phyloP scores from a whole-genome alignment of 371 early-diverging fungal species.

The Apophysomyces sp. region DNA sequence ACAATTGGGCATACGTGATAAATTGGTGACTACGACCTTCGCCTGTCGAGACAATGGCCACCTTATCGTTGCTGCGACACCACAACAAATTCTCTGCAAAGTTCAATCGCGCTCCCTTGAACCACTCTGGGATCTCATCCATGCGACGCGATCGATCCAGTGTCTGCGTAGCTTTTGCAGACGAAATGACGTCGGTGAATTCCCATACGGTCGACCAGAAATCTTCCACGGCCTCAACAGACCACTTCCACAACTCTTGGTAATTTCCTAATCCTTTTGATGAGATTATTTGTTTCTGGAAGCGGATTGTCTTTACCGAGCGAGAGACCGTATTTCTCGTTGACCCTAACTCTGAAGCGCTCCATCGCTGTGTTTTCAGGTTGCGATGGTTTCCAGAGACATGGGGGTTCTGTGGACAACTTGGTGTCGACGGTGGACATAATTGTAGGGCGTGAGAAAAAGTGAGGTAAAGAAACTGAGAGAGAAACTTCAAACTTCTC shows the following conservation, averaged over 20 bases:
- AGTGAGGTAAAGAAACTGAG: neutral
- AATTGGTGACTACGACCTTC: slow-evolving; percentile 43
- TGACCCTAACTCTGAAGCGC: slow-evolving; percentile 64
- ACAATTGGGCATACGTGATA: slow-evolving; percentile 79
- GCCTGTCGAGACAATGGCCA: slow-evolving; percentile 77
- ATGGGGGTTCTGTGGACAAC: slow-evolving; percentile 27
- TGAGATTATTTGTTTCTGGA: neutral
- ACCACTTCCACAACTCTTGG: slow-evolving; percentile 81
- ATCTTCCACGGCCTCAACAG: slow-evolving; percentile 61
- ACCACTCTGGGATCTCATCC: slow-evolving; percentile 92
- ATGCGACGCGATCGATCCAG: slow-evolving; percentile 71
- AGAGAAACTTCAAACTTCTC: too few relatives aligned
- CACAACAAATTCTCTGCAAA: slow-evolving; percentile 90
- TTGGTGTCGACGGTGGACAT: slow-evolving; percentile 5
- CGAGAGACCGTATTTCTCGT: slow-evolving; percentile 54
- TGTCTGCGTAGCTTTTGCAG: slow-evolving; percentile 43
- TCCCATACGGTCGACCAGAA: slow-evolving; percentile 95
- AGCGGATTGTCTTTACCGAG: slow-evolving; percentile 41
- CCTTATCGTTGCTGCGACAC: slow-evolving; percentile 59
- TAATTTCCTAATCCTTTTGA: slow-evolving; percentile 48
- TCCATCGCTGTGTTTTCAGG: slow-evolving; percentile 61
- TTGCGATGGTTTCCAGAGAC: slow-evolving; percentile 66
- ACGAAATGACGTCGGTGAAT: slow-evolving; percentile 68
- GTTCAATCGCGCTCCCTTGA: slow-evolving; percentile 81
- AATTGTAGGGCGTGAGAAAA: neutral